Evolutionary conservation across 139 green algal species (phyloP).

Genomic region (Astrephomene gubernaculifera): DNA sequence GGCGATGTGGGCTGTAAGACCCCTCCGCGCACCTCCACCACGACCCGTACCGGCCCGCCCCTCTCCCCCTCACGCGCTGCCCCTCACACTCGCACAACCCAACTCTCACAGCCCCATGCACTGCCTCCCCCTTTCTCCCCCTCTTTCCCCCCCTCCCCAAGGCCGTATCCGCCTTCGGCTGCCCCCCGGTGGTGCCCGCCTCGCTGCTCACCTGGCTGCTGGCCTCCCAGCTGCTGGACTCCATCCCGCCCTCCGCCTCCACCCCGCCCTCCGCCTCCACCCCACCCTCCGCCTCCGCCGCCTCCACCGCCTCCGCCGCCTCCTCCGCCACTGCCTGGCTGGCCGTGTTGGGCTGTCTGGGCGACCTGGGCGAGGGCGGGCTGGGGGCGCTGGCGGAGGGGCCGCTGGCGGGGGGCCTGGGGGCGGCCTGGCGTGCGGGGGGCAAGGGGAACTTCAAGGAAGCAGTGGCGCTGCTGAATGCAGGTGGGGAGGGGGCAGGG

Average conservation of each 20-base stretch:
- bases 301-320: no score
- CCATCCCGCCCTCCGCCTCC: no score
- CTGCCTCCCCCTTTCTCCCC: not conserved
- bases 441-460: slow-evolving; percentile 31
- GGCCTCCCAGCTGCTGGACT: not conserved
- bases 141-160: not conserved
- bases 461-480: slow-evolving; percentile 11
- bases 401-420: not conserved
- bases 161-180: slow-evolving; percentile 4
- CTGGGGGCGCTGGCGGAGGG: not conserved
- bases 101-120: no score
- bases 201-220: not conserved
- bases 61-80: no score
- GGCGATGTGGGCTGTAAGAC: no score
- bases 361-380: slow-evolving; percentile 13
- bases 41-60: no score
- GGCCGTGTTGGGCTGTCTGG: slow-evolving; percentile 13
- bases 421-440: not conserved
- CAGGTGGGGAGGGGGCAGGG: not conserved
- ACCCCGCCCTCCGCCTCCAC: no score
- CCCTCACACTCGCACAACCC: no score
- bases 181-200: not conserved
- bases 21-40: no score
- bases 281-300: no score
- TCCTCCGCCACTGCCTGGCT: not conserved